Percentiles rank a stretch among this genome's conserved stretches.
Conservation (phyloP, 202 grass and related monocot genomes). For the Eragrostis tef region DNA sequence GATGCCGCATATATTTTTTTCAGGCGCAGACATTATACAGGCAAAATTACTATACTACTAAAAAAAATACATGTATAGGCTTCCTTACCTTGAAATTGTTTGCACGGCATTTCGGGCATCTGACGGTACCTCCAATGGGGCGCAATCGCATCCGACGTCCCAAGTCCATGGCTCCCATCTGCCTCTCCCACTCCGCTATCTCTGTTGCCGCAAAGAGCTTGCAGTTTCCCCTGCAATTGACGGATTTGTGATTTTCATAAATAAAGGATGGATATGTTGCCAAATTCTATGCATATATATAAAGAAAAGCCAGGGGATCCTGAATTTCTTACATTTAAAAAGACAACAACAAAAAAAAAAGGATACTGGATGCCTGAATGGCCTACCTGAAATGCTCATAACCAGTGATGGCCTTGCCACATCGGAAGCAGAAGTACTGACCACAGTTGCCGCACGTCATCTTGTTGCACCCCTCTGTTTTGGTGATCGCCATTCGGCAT, state of each 20-base stretch:
- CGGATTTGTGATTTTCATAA: neutral
- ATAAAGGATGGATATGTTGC: neutral
- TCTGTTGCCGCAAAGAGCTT: slow-evolving; percentile 63
- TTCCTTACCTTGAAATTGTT: slow-evolving; percentile 64
- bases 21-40: neutral
- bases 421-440: slow-evolving; percentile 70
- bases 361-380: neutral
- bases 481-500: slow-evolving; percentile 74
- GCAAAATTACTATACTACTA: neutral
- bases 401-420: slow-evolving; percentile 75
- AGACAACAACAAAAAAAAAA: neutral
- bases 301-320: slow-evolving; percentile 6
- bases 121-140: slow-evolving; percentile 38
- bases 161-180: slow-evolving; percentile 49
- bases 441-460: slow-evolving; percentile 72
- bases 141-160: slow-evolving; percentile 45
- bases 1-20: slow-evolving; percentile 6
- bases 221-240: slow-evolving; percentile 44
- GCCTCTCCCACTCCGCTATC: slow-evolving; percentile 57
- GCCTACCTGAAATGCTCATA: slow-evolving; percentile 80
- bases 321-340: neutral
- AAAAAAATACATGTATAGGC: neutral
- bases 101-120: slow-evolving; percentile 68
- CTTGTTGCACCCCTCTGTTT: slow-evolving; percentile 84
- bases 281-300: slow-evolving; percentile 14